phyloP scores from a whole-genome alignment of 129 eudicot genomes.

The Flaveria bidentis region DNA sequence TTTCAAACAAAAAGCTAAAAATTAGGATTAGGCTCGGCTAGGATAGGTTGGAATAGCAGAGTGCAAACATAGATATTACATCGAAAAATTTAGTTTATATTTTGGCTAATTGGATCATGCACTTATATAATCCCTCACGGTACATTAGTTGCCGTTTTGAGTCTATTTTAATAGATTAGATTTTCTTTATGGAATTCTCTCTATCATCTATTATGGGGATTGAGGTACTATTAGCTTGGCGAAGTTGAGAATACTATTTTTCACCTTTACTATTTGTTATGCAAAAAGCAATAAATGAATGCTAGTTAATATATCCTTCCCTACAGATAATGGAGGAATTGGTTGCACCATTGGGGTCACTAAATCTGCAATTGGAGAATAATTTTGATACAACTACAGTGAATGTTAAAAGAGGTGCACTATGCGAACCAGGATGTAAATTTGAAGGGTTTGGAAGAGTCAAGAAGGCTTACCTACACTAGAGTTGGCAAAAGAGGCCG shows the following conservation, averaged over 20 bases:
- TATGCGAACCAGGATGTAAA: too few relatives aligned
- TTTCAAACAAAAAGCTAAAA: neutral
- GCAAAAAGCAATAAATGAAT: too few relatives aligned
- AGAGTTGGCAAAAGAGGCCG: too few relatives aligned
- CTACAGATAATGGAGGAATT: too few relatives aligned
- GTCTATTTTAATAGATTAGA: conserved; percentile 7
- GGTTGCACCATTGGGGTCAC: too few relatives aligned
- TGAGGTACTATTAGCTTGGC: conserved; percentile 85
- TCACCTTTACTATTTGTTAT: too few relatives aligned
- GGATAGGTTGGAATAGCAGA: neutral
- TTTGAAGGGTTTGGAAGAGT: too few relatives aligned
- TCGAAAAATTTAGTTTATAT: neutral
- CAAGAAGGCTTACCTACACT: too few relatives aligned
- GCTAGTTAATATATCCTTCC: too few relatives aligned
- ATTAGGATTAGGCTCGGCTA: neutral
- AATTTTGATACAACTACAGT: too few relatives aligned
- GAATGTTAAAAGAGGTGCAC: too few relatives aligned
- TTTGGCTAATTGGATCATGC: conserved; percentile 4
- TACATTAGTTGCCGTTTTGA: neutral
- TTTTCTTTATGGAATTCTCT: conserved; percentile 3
- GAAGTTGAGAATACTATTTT: conserved; percentile 47
- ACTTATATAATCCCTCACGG: neutral
- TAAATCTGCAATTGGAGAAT: too few relatives aligned
- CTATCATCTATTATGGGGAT: conserved; percentile 61
- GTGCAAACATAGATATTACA: conserved; percentile 10